Conservation (phyloP, 2,329 filamentous ascomycete genomes). For the Botrytis hyacinthi region DNA sequence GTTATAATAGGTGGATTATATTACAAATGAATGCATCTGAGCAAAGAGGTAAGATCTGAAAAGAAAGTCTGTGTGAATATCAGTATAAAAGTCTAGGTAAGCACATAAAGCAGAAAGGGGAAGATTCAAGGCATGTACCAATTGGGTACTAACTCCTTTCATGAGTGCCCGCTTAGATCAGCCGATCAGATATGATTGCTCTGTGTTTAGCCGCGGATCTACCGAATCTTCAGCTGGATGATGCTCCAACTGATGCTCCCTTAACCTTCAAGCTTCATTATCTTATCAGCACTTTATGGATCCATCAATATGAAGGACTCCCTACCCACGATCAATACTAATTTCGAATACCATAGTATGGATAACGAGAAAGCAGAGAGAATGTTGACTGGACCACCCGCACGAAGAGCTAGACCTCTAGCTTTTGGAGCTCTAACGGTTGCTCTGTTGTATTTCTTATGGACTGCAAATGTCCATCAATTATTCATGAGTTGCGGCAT, state of each 20-base stretch:
- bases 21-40: neutral
- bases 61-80: neutral
- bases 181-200: neutral
- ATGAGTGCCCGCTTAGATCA: neutral
- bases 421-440: slow-evolving; percentile 28
- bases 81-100: neutral
- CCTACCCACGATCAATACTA: slow-evolving; percentile 18
- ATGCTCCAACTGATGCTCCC: neutral
- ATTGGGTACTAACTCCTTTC: neutral
- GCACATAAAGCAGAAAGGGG: neutral
- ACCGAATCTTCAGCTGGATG: slow-evolving; percentile 1
- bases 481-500: slow-evolving; percentile 10
- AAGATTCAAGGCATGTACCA: neutral
- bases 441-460: slow-evolving; percentile 32
- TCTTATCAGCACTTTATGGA: slow-evolving; percentile 15
- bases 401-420: slow-evolving; percentile 28
- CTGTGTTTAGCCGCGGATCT: neutral
- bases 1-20: neutral
- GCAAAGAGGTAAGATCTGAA: neutral
- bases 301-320: slow-evolving; percentile 25
- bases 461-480: slow-evolving; percentile 20
- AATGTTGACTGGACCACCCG: slow-evolving; percentile 25
- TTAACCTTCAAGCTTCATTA: neutral
- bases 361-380: slow-evolving; percentile 26
- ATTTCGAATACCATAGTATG: slow-evolving; percentile 24